Evolutionary conservation across 208 protist species (phyloP), one percentile per base, ranked within the genome.

Genomic region (Leishmania martiniquensis): DNA sequence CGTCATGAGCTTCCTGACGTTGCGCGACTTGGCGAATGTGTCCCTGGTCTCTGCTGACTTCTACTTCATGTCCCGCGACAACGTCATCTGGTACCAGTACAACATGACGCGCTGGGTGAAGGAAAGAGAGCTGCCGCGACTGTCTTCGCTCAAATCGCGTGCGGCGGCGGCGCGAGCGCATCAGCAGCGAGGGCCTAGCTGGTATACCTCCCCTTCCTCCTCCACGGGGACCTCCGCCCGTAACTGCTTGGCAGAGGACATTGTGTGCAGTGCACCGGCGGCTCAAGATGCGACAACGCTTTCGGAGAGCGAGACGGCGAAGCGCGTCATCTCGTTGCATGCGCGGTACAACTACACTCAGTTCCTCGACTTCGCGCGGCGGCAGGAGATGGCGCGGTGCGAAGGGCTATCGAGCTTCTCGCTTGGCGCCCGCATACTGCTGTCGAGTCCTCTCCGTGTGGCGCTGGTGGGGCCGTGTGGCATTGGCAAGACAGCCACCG

Each of bases 321-420:
- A 92, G 82, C 89, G 88, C 3, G 90, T 92, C 75, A 95, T 97
- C 72, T 97, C 93, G 10, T 83, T 95, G 17, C 88, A 97, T 80
- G 88, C 93, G 51, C 83, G 93, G 42, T 97, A 97, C 82, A 97
- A 92, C 83, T 97, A 89, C 82, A 95, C 93, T 0, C 93, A 97
- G 82, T 97, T 97, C 67, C 83, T 97, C 29, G 91, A 97, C 73
- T 97, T 95, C 83, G 84, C 89, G 6, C 83, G 89, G 1, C 85
- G 91, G 42, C 84, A 90, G 67, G 91, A 97, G 82, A 89, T 94
- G 89, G 89, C 90, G 22, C 85, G 88, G 32, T 94, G 93, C 54
- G 85, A 94, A 52, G 93, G 91, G 12, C 77, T 97, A 15, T 92
- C 89, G 20, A 93, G 87, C 55, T 95, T 97, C 70, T 91, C 87